A percentile compares a stretch with the other conserved stretches of the same genome.
These are phyloP conservation scores for Trichoderma aggressivum DNA, from an alignment of 2,329 filamentous ascomycete species.

Conservation along the genomic window DNA sequence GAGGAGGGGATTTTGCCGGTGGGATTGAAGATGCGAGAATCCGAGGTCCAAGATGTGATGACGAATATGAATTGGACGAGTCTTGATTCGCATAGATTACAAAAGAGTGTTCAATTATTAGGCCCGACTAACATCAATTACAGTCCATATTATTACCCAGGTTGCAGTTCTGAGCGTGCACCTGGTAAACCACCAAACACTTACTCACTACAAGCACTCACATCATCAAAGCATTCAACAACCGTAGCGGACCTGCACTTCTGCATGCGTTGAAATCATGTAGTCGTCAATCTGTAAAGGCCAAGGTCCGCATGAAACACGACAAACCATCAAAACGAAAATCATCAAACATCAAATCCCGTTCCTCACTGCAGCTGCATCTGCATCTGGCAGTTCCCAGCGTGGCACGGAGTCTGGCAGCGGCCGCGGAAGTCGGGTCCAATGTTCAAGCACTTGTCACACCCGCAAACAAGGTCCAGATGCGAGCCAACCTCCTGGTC, in stretches of 20 bases:
- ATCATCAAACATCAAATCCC: not conserved
- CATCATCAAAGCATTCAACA: not conserved
- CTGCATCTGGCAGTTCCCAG: constrained; percentile 21
- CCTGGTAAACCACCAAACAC: not conserved
- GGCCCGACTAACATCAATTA: not conserved
- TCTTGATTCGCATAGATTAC: not conserved
- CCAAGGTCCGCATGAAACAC: not conserved
- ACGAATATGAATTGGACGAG: not conserved
- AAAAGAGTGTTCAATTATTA: not conserved
- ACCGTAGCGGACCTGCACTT: not conserved
- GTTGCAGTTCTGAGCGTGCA: not conserved
- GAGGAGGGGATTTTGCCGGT: not conserved
- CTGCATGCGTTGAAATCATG: not conserved
- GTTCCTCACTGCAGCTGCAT: not conserved
- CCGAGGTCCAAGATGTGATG: not conserved
- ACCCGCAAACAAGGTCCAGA: constrained; percentile 39
- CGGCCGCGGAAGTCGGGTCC: constrained; percentile 40
- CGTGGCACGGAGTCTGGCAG: constrained; percentile 37
- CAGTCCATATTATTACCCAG: not conserved
- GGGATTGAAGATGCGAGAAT: not conserved
- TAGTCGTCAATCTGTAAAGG: not conserved
- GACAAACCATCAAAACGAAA: not conserved
- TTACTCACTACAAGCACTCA: not conserved
- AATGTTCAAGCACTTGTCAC: constrained; percentile 39
- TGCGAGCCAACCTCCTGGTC: constrained; percentile 33